A percentile compares a stretch with the other conserved stretches of the same genome.
phyloP scores from a whole-genome alignment of 2,329 filamentous ascomycete genomes.

The Paracamarosporium sp. region DNA sequence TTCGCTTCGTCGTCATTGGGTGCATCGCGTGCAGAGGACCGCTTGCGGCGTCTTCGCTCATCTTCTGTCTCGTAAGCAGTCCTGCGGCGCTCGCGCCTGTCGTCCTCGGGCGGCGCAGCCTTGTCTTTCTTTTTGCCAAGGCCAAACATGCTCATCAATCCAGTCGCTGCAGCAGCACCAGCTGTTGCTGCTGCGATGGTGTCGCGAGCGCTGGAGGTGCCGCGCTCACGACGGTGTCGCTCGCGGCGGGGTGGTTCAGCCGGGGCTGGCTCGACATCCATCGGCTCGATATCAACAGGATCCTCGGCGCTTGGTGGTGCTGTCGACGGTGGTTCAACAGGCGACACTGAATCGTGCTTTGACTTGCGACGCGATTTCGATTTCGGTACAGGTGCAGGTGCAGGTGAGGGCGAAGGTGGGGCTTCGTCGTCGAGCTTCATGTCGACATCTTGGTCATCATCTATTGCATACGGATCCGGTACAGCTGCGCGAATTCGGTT shows the following conservation, averaged over 20 bases:
- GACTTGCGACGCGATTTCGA: conserved; percentile 49
- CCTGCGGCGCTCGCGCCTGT: conserved; percentile 39
- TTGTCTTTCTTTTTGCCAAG: conserved; percentile 44
- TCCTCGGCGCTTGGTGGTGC: conserved; percentile 51
- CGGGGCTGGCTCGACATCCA: conserved; percentile 52
- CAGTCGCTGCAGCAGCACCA: conserved; percentile 54
- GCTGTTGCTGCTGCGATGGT: conserved; percentile 37
- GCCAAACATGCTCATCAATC: conserved; percentile 62
- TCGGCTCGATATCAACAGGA: conserved; percentile 49
- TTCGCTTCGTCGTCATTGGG: conserved; percentile 46
- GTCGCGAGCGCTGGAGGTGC: conserved; percentile 69
- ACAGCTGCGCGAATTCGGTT: conserved; percentile 42
- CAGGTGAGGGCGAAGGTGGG: conserved; percentile 37
- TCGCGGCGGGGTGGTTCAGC: conserved; percentile 58
- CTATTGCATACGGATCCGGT: conserved; percentile 67
- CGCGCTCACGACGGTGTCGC: conserved; percentile 56
- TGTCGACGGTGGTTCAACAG: conserved; percentile 42
- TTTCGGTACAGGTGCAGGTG: conserved; percentile 41
- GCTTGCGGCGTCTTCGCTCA: conserved; percentile 46
- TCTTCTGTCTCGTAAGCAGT: conserved; percentile 45
- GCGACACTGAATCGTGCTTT: conserved; percentile 47
- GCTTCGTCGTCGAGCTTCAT: conserved; percentile 53
- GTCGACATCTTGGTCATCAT: conserved; percentile 67
- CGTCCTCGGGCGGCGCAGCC: conserved; percentile 32
- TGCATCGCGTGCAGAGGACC: conserved; percentile 41